Conservation (phyloP, 2,329 filamentous ascomycete genomes). For the Lachnellula arida region DNA sequence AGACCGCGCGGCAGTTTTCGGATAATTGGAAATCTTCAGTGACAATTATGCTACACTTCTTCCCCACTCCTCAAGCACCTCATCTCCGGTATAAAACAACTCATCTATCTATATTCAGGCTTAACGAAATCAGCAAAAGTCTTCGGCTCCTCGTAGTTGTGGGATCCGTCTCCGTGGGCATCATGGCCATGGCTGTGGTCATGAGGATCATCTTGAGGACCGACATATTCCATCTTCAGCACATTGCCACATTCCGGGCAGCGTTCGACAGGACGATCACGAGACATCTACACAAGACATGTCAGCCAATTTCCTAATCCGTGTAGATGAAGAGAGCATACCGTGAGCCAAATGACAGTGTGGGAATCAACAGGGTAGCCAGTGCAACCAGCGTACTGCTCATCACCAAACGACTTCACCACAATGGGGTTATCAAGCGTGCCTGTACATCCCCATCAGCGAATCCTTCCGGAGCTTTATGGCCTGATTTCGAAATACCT, state of each 20-base stretch:
- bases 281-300: slow-evolving; percentile 58
- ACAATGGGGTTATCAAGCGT: slow-evolving; percentile 86
- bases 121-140: slow-evolving; percentile 95
- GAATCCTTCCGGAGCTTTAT: slow-evolving; percentile 9
- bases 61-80: not conserved
- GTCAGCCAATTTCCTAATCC: not conserved
- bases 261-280: slow-evolving; percentile 86
- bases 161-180: slow-evolving; percentile 45
- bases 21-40: not conserved
- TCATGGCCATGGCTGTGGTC: slow-evolving; percentile 47
- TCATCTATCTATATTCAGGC: slow-evolving; percentile 79
- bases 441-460: slow-evolving; percentile 45
- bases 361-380: slow-evolving; percentile 91
- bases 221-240: slow-evolving; percentile 97
- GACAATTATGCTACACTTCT: slow-evolving; percentile 11
- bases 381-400: slow-evolving; percentile 97
- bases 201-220: slow-evolving; percentile 63
- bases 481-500: slow-evolving; percentile 45
- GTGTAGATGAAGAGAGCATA: slow-evolving; percentile 41
- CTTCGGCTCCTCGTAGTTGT: slow-evolving; percentile 79
- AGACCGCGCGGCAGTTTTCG: not conserved
- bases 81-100: not conserved
- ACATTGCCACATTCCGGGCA: slow-evolving; percentile 96
- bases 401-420: slow-evolving; percentile 87
- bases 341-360: slow-evolving; percentile 82